These are phyloP conservation scores for Malus asiatica DNA, from an alignment of 306 rosid genomes.

Conservation along the genomic window DNA sequence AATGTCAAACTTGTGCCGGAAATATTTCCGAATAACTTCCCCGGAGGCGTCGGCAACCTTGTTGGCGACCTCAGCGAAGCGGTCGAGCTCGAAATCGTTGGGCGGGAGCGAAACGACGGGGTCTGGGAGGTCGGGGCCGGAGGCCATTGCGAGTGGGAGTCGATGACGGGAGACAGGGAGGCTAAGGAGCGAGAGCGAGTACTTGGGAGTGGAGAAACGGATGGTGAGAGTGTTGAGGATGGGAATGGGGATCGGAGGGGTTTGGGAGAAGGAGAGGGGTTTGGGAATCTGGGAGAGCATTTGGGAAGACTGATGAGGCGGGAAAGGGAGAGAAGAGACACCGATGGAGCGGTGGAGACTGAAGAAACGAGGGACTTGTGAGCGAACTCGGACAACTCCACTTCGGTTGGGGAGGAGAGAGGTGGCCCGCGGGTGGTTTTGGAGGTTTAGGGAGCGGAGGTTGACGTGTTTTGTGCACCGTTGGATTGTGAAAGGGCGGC, in stretches of 20 bases:
- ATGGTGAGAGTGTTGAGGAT: not conserved
- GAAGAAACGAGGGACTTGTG: too few relatives aligned
- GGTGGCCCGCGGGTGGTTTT: not conserved
- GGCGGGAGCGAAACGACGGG: conserved; percentile 4
- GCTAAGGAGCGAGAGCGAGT: not conserved
- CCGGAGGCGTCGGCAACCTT: conserved; percentile 85
- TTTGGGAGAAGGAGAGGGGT: conserved; percentile 11
- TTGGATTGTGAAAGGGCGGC: not conserved
- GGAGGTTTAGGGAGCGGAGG: not conserved
- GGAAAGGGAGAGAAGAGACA: not conserved
- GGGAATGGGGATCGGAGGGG: not conserved
- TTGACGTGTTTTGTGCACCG: not conserved
- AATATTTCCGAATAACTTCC: conserved; percentile 59
- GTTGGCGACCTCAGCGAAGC: conserved; percentile 48
- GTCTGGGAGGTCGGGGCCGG: conserved; percentile 10
- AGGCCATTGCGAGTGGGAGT: conserved; percentile 29
- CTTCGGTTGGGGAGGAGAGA: not conserved
- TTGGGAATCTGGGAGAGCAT: conserved; percentile 32
- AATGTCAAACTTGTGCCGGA: conserved; percentile 67
- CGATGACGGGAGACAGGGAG: conserved; percentile 12
- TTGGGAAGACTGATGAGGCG: not conserved
- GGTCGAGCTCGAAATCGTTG: conserved; percentile 28
- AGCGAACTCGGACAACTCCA: too few relatives aligned
- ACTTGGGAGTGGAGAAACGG: conserved; percentile 1
- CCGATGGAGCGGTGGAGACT: not conserved